Evolutionary conservation across 352 stramenopile species (phyloP).

Genomic region (Saprolegnia parasitica): DNA sequence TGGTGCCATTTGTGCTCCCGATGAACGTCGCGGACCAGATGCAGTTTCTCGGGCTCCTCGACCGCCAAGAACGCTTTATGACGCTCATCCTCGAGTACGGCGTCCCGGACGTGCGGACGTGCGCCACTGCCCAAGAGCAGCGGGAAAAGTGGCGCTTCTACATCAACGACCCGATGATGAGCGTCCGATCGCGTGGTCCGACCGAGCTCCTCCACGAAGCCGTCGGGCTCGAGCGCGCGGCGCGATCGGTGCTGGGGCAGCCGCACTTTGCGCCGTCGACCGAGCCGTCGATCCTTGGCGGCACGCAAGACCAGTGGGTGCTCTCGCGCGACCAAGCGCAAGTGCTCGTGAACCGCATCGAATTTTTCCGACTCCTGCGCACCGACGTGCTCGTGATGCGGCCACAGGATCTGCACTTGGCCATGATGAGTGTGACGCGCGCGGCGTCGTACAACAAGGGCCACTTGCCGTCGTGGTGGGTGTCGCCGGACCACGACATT

Average conservation of each 20-base stretch:
- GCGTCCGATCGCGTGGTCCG: slow-evolving; percentile 27
- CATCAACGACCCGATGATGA: slow-evolving; percentile 47
- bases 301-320: slow-evolving; percentile 53
- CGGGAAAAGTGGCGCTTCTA: slow-evolving; percentile 82
- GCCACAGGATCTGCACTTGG: slow-evolving; percentile 49
- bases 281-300: slow-evolving; percentile 59
- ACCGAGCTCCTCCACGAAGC: slow-evolving; percentile 18
- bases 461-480: slow-evolving; percentile 70
- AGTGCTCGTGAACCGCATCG: slow-evolving; percentile 67
- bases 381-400: slow-evolving; percentile 62
- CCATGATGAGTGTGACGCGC: slow-evolving; percentile 52
- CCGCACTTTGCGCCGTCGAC: slow-evolving; percentile 28
- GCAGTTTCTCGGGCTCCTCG: not conserved
- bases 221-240: slow-evolving; percentile 7
- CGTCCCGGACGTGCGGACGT: slow-evolving; percentile 65
- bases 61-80: slow-evolving; percentile 53
- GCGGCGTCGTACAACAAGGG: slow-evolving; percentile 20
- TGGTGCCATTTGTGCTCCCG: not conserved
- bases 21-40: slow-evolving; percentile 18
- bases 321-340: slow-evolving; percentile 52
- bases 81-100: slow-evolving; percentile 72
- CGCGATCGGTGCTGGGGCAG: not conserved
- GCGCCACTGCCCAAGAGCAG: slow-evolving; percentile 42
- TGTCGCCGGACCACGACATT: slow-evolving; percentile 66
- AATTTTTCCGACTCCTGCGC: slow-evolving; percentile 73